Percentiles rank a stretch among this genome's conserved stretches.
Conservation (phyloP, 2,329 filamentous ascomycete genomes). For the Gyromitra esculenta region DNA sequence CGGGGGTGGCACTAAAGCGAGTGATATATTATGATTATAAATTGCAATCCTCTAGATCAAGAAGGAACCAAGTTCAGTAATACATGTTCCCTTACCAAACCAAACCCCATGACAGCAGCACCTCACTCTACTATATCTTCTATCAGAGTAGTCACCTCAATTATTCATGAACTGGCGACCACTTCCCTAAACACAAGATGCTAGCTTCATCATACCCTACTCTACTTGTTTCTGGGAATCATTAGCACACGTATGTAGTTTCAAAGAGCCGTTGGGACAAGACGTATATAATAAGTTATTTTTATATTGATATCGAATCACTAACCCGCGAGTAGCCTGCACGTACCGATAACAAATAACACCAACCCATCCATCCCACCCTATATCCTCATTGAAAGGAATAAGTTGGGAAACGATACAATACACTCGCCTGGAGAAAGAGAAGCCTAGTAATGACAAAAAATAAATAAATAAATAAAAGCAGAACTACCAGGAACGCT, state of each 20-base stretch:
- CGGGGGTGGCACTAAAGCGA: neutral
- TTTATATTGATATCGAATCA: slow-evolving; percentile 35
- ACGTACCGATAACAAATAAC: neutral
- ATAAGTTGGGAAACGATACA: neutral
- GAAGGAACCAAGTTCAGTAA: neutral
- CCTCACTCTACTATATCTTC: neutral
- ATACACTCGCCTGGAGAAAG: slow-evolving; percentile 6
- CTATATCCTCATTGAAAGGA: neutral
- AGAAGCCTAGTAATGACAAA: slow-evolving; percentile 28
- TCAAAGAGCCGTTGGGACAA: neutral
- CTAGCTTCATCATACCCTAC: neutral
- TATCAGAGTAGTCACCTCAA: too few relatives aligned
- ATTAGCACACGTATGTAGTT: too few relatives aligned
- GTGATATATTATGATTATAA: neutral
- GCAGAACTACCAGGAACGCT: slow-evolving; percentile 33
- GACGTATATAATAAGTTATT: slow-evolving; percentile 3
- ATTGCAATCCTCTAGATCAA: neutral
- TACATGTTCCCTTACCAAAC: neutral
- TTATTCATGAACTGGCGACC: too few relatives aligned
- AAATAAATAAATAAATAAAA: neutral
- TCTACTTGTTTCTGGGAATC: neutral
- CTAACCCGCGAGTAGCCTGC: neutral
- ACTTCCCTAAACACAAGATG: too few relatives aligned
- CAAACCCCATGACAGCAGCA: too few relatives aligned
- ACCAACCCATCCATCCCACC: neutral